Evolutionary conservation across 306 rosid species (phyloP).

Genomic region (Clitoria ternatea): DNA sequence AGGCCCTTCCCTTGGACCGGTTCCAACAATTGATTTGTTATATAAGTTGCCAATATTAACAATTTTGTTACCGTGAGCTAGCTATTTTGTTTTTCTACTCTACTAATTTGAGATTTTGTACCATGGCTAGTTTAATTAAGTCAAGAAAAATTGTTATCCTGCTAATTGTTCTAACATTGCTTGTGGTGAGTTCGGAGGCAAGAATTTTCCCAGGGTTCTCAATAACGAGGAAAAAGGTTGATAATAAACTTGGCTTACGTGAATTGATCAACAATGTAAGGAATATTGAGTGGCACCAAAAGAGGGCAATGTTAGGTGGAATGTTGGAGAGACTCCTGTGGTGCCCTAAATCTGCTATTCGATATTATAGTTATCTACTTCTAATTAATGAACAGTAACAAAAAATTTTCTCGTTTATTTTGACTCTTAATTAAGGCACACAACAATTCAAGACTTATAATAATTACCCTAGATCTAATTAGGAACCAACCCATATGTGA

Average conservation of each 20-base stretch:
- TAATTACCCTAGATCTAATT: too few species aligned
- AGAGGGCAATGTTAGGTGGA: constrained; percentile 16
- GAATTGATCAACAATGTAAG: not conserved
- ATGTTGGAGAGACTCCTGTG: not conserved
- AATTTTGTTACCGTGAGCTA: not conserved
- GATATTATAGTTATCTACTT: too few species aligned
- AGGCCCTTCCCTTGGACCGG: not conserved
- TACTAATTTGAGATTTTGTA: not conserved
- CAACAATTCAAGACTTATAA: too few species aligned
- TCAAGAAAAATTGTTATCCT: not conserved
- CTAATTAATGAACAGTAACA: too few species aligned
- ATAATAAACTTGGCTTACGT: constrained; percentile 10
- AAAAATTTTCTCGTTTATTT: too few species aligned
- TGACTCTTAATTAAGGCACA: too few species aligned
- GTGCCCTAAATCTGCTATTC: too few species aligned
- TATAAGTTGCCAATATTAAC: not conserved
- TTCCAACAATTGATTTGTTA: not conserved
- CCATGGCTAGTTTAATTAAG: constrained; percentile 14
- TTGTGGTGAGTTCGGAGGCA: constrained; percentile 26
- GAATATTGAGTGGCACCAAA: not conserved
- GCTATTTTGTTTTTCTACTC: not conserved
- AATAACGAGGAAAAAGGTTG: not conserved
- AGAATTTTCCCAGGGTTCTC: constrained; percentile 14
- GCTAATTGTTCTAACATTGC: constrained; percentile 12
- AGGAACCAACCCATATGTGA: too few species aligned